A percentile compares a stretch with the other conserved stretches of the same genome.
Evolutionary conservation across 2,329 filamentous ascomycete genomes (phyloP).

Genomic region (Aspergillus felis): DNA sequence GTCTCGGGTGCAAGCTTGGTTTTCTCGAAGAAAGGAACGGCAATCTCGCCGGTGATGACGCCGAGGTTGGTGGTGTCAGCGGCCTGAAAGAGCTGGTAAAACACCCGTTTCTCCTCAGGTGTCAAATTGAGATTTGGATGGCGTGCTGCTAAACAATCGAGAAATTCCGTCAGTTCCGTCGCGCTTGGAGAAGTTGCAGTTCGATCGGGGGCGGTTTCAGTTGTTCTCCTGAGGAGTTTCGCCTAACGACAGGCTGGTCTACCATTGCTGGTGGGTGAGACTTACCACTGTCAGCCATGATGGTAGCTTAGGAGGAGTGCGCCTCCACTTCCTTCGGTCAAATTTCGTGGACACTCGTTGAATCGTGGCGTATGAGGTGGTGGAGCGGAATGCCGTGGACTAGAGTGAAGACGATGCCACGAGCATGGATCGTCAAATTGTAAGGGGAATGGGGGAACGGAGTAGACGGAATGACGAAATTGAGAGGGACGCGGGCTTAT

Average conservation of each 20-base stretch:
- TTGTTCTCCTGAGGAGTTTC: conserved; percentile 22
- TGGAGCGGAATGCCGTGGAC: conserved; percentile 18
- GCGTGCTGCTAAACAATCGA: conserved; percentile 24
- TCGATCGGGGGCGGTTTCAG: conserved; percentile 13
- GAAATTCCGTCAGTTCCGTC: conserved; percentile 24
- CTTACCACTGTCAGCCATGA: conserved; percentile 34
- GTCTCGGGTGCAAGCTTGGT: conserved; percentile 81
- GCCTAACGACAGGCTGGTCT: neutral
- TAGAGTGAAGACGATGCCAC: conserved; percentile 21
- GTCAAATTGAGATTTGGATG: conserved; percentile 76
- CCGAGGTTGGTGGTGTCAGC: conserved; percentile 89
- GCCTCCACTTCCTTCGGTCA: conserved; percentile 22
- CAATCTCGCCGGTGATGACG: conserved; percentile 91
- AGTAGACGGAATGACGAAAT: neutral
- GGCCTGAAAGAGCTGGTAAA: conserved; percentile 86
- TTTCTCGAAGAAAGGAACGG: conserved; percentile 97
- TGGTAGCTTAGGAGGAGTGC: conserved; percentile 25
- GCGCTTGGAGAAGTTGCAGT: conserved; percentile 1
- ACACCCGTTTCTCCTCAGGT: conserved; percentile 87
- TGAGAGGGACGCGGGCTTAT: conserved; percentile 1
- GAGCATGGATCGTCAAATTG: conserved; percentile 26
- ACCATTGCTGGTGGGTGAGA: conserved; percentile 1
- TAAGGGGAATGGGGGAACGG: conserved; percentile 5
- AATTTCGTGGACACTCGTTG: conserved; percentile 5
- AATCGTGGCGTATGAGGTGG: conserved; percentile 15